Percentiles rank a stretch among this genome's conserved stretches.
These are phyloP conservation scores for Erodium chrysanthum DNA, from an alignment of 441 rosid genomes.

Conservation along the genomic window DNA sequence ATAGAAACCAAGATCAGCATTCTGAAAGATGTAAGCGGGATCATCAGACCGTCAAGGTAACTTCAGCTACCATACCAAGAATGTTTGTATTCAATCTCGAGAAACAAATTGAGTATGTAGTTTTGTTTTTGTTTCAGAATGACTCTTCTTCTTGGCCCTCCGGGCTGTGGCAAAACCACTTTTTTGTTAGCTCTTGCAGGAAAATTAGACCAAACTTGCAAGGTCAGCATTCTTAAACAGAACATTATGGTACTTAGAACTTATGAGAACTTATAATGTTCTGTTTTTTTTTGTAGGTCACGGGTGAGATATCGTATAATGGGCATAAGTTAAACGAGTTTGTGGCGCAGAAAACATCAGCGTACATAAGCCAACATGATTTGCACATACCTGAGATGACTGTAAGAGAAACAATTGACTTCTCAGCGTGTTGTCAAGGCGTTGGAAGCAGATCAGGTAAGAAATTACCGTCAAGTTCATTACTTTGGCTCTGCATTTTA, in stretches of 20 bases:
- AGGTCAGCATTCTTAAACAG: not conserved
- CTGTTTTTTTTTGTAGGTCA: constrained; percentile 21
- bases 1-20: constrained; percentile 32
- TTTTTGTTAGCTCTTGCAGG: constrained; percentile 47
- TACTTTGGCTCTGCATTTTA: not conserved
- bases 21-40: constrained; percentile 35
- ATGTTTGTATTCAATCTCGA: not conserved
- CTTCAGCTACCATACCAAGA: not conserved
- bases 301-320: constrained; percentile 36
- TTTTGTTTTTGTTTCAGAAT: constrained; percentile 29
- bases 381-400: constrained; percentile 59
- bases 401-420: constrained; percentile 50
- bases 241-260: too few species aligned
- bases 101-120: too few species aligned
- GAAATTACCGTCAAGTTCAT: too few species aligned
- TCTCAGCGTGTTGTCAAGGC: constrained; percentile 47
- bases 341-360: constrained; percentile 45
- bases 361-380: constrained; percentile 56
- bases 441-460: constrained; percentile 39
- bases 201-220: constrained; percentile 33
- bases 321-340: constrained; percentile 41
- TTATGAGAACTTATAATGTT: too few species aligned
- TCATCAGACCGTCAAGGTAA: constrained; percentile 43
- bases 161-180: constrained; percentile 70
- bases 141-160: constrained; percentile 60